Evolutionary conservation across 768 basidiomycete genomes (phyloP).

Genomic region (Arthromyces matolae): DNA sequence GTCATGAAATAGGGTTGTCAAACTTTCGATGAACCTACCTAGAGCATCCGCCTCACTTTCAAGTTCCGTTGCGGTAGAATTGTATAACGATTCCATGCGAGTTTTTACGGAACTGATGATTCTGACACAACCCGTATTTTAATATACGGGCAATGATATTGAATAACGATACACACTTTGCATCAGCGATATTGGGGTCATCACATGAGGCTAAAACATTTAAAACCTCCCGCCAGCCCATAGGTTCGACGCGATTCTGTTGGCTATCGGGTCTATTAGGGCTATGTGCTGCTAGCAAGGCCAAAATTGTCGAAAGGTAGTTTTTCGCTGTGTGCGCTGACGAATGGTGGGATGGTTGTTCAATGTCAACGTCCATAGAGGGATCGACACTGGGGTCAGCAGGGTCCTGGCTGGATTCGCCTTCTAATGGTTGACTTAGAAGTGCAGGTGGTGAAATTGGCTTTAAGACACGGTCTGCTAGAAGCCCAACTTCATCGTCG

Average conservation of each 20-base stretch:
- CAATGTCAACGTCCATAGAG: conserved; percentile 19
- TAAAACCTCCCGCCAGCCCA: conserved; percentile 65
- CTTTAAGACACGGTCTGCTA: conserved; percentile 39
- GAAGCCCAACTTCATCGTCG: conserved; percentile 58
- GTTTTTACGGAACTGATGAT: conserved; percentile 18
- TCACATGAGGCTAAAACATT: conserved; percentile 45
- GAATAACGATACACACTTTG: conserved; percentile 28
- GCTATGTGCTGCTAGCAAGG: conserved; percentile 50
- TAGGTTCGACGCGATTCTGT: conserved; percentile 60
- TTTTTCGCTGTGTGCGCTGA: conserved; percentile 42
- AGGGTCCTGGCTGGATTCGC: background rate
- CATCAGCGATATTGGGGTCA: conserved; percentile 29
- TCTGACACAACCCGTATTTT: conserved; percentile 13
- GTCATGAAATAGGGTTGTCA: background rate
- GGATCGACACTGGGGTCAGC: conserved; percentile 17
- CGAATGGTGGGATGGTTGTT: conserved; percentile 29
- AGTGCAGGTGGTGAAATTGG: conserved; percentile 15
- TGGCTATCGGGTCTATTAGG: conserved; percentile 54
- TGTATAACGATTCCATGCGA: conserved; percentile 18
- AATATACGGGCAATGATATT: conserved; percentile 4
- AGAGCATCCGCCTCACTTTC: conserved; percentile 1
- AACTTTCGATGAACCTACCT: conserved; percentile 11
- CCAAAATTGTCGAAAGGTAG: conserved; percentile 50
- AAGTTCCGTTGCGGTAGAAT: background rate
- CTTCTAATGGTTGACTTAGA: background rate